A percentile compares a stretch with the other conserved stretches of the same genome.
phyloP scores from a whole-genome alignment of 345 rosid species.

The Physaria fendleri region DNA sequence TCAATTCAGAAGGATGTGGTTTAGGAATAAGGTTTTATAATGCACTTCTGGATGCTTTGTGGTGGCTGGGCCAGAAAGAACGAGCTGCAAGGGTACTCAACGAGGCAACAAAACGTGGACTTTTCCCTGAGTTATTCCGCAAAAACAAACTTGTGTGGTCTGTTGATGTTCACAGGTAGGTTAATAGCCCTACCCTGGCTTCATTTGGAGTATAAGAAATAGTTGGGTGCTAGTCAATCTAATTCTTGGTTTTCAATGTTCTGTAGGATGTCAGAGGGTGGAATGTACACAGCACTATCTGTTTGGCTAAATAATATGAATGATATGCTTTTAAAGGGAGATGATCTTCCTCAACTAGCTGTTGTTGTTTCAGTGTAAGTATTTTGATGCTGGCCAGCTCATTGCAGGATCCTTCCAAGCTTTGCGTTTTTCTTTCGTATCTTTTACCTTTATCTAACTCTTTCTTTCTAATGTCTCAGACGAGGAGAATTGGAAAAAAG shows the following conservation, averaged over 20 bases:
- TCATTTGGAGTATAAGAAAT: slow-evolving; percentile 6
- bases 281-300: slow-evolving; percentile 64
- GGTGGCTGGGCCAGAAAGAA: slow-evolving; percentile 93
- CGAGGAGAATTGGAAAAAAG: slow-evolving; percentile 68
- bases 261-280: slow-evolving; percentile 90
- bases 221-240: slow-evolving; percentile 10
- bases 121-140: slow-evolving; percentile 85
- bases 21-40: slow-evolving; percentile 88
- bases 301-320: slow-evolving; percentile 69
- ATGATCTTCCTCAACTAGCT: slow-evolving; percentile 80
- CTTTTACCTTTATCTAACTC: slow-evolving; percentile 3
- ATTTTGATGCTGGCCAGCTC: not conserved
- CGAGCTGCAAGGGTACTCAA: slow-evolving; percentile 78
- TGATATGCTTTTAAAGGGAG: slow-evolving; percentile 45
- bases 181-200: not conserved
- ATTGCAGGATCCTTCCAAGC: slow-evolving; percentile 1
- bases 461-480: slow-evolving; percentile 34
- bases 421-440: not conserved
- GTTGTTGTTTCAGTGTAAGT: slow-evolving; percentile 79
- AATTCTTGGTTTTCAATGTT: slow-evolving; percentile 21
- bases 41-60: slow-evolving; percentile 84
- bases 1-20: slow-evolving; percentile 82
- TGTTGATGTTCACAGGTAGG: slow-evolving; percentile 85
- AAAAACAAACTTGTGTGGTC: slow-evolving; percentile 80
- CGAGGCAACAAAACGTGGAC: slow-evolving; percentile 78